Conservation (phyloP, 371 early-diverging fungal genomes). For the Mucor plumbeus region DNA sequence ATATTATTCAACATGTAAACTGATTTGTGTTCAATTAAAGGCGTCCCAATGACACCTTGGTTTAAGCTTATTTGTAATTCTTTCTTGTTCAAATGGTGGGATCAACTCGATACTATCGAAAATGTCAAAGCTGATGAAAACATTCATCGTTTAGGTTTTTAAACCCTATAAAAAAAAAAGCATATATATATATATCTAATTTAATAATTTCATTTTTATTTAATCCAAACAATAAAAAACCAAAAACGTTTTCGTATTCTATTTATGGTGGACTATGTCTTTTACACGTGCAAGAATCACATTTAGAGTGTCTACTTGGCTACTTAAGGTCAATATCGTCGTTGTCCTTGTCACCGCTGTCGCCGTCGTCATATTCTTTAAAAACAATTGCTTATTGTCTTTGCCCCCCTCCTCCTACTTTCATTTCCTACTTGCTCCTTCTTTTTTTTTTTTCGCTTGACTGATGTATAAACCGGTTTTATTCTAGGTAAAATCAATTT, state of each 20-base stretch:
- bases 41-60: constrained; percentile 91
- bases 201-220: not conserved
- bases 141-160: constrained; percentile 75
- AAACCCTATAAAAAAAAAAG: constrained; percentile 5
- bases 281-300: constrained; percentile 16
- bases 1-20: not conserved
- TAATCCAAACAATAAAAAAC: not conserved
- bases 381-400: not conserved
- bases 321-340: not conserved
- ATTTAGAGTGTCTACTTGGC: not conserved
- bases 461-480: constrained; percentile 13
- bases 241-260: constrained; percentile 4
- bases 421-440: constrained; percentile 1
- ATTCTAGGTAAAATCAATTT: not conserved
- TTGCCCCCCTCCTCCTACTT: not conserved
- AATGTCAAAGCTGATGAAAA: constrained; percentile 67
- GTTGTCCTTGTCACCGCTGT: not conserved
- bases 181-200: not conserved
- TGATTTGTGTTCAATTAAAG: constrained; percentile 24
- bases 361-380: not conserved
- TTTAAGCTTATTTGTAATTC: constrained; percentile 90
- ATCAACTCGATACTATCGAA: constrained; percentile 75
- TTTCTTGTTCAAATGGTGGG: constrained; percentile 97
- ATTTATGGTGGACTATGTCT: not conserved
- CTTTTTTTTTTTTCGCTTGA: not conserved